phyloP scores from a whole-genome alignment of 441 rosid genomes.

The Raphanus hybrid region DNA sequence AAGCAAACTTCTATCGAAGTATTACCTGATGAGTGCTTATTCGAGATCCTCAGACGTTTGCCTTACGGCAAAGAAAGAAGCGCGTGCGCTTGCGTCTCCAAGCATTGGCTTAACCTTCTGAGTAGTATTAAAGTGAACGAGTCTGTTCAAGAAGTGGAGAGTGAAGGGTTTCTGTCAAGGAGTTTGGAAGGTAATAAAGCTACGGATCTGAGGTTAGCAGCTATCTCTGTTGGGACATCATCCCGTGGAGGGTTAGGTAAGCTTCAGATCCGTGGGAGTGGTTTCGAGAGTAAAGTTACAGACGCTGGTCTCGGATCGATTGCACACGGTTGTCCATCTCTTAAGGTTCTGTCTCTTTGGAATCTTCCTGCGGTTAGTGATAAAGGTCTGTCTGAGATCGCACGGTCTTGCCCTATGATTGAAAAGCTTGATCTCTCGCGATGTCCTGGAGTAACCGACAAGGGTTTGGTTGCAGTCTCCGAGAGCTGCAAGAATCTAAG shows the following conservation, averaged over 20 bases:
- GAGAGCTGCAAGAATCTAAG: constrained; percentile 72
- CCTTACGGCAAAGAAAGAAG: constrained; percentile 74
- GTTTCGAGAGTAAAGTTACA: constrained; percentile 59
- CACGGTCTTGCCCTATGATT: constrained; percentile 67
- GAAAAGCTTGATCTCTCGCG: constrained; percentile 87
- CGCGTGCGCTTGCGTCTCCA: constrained; percentile 79
- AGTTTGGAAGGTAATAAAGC: constrained; percentile 92
- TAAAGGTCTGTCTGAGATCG: constrained; percentile 67
- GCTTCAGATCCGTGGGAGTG: constrained; percentile 79
- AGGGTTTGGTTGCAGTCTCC: constrained; percentile 69
- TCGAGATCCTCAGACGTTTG: constrained; percentile 84
- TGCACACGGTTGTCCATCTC: constrained; percentile 87
- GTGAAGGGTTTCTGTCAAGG: constrained; percentile 55
- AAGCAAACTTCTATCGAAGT: constrained; percentile 65
- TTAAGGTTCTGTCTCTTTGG: constrained; percentile 81
- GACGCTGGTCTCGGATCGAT: constrained; percentile 68
- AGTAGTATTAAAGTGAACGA: constrained; percentile 63
- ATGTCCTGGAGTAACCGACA: constrained; percentile 77
- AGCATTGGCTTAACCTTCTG: constrained; percentile 80
- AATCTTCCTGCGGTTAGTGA: constrained; percentile 72
- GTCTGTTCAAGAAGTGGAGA: constrained; percentile 56
- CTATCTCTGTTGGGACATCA: constrained; percentile 80
- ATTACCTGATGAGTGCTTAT: constrained; percentile 91
- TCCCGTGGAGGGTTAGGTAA: constrained; percentile 85
- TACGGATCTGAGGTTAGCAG: constrained; percentile 86